These are phyloP conservation scores for Begonia peltatifolia DNA, from an alignment of 306 rosid species.

Conservation along the genomic window DNA sequence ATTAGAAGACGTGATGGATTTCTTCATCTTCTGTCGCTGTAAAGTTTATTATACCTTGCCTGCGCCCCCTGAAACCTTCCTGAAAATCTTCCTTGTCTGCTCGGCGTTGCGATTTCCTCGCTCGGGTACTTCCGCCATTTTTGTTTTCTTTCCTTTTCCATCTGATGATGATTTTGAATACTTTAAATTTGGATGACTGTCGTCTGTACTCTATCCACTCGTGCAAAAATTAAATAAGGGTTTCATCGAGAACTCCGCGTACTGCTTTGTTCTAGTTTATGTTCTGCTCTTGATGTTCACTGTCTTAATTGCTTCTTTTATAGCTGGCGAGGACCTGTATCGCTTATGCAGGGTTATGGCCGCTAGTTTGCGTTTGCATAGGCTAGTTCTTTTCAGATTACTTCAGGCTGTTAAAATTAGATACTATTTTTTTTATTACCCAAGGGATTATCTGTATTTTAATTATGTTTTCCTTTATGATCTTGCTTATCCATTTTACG, in stretches of 20 bases:
- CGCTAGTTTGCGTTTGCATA: background rate
- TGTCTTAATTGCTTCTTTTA: background rate
- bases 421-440: background rate
- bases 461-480: background rate
- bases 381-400: background rate
- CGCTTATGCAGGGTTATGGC: background rate
- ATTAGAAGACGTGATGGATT: no score
- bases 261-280: background rate
- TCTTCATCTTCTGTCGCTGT: no score
- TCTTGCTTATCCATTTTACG: no score
- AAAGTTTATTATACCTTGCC: background rate
- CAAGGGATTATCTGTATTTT: background rate
- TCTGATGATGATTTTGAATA: background rate
- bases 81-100: constrained; percentile 4
- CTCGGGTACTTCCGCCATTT: constrained; percentile 6
- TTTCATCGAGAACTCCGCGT: constrained; percentile 1
- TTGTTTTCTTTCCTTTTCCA: background rate
- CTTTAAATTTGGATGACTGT: constrained; percentile 5
- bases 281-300: background rate
- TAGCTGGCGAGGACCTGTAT: background rate
- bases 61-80: constrained; percentile 12
- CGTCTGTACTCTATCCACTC: background rate
- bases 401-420: background rate
- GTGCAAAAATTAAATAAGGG: background rate
- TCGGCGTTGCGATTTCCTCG: constrained; percentile 1